These are phyloP conservation scores for Kazachstania sp. DNA, from an alignment of 1,139 yeast genomes.

Conservation along the genomic window DNA sequence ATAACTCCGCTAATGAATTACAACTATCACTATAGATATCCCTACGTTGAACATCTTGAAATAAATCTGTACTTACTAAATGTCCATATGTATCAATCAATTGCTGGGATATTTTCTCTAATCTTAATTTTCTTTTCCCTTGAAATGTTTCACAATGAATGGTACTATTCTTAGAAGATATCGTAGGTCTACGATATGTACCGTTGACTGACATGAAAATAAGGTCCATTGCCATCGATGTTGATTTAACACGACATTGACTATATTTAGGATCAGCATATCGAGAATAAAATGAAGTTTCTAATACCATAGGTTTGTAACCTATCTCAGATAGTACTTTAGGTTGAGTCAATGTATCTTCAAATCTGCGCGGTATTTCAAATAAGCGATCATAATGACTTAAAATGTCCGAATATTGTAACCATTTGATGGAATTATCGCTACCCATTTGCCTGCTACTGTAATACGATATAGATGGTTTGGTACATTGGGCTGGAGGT, in stretches of 20 bases:
- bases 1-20: not conserved
- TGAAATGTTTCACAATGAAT: conserved; percentile 1
- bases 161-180: not conserved
- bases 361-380: conserved; percentile 35
- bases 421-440: not conserved
- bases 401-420: conserved; percentile 32
- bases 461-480: not conserved
- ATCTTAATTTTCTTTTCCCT: conserved; percentile 17
- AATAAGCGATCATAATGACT: conserved; percentile 37
- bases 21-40: not conserved
- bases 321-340: conserved; percentile 35
- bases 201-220: conserved; percentile 12
- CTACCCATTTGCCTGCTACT: too few species aligned
- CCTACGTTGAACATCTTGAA: not conserved
- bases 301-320: conserved; percentile 16
- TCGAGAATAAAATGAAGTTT: conserved; percentile 16
- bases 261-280: conserved; percentile 17
- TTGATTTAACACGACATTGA: conserved; percentile 9
- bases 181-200: conserved; percentile 6
- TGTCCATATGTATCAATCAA: conserved; percentile 16
- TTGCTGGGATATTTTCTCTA: conserved; percentile 18
- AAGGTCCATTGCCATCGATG: conserved; percentile 20
- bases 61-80: not conserved
- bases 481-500: not conserved
- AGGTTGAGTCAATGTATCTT: conserved; percentile 36